A percentile compares a stretch with the other conserved stretches of the same genome.
phyloP scores from a whole-genome alignment of 768 basidiomycete genomes.

The Amanita fuliginea region DNA sequence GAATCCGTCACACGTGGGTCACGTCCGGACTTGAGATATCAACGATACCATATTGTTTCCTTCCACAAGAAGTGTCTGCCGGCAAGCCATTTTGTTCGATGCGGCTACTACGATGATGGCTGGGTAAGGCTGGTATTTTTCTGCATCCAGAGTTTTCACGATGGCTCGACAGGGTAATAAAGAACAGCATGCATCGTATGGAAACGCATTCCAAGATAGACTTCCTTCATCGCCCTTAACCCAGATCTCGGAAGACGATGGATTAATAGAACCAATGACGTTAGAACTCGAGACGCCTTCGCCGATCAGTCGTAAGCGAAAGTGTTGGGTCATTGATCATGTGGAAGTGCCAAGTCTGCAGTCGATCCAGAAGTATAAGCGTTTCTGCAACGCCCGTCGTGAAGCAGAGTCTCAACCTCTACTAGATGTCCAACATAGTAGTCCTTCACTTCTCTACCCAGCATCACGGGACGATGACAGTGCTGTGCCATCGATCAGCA shows the following conservation, averaged over 20 bases:
- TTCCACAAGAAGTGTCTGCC: not conserved
- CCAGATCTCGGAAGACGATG: not conserved
- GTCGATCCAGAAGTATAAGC: not conserved
- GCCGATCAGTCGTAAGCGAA: not conserved
- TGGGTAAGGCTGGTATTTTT: slow-evolving; percentile 2
- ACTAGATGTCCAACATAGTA: not conserved
- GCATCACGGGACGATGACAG: not conserved
- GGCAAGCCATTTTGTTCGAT: not conserved
- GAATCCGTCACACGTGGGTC: not conserved
- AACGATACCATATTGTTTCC: not conserved
- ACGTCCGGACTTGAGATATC: slow-evolving; percentile 1
- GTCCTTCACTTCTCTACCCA: not conserved
- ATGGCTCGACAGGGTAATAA: not conserved
- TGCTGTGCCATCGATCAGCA: not conserved
- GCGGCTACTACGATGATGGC: slow-evolving; percentile 4
- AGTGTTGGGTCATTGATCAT: not conserved
- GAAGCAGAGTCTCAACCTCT: not conserved
- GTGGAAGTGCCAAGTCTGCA: not conserved
- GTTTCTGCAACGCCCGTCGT: not conserved
- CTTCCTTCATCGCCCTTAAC: not conserved
- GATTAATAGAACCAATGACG: not conserved
- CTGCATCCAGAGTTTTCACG: not conserved
- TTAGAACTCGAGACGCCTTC: not conserved
- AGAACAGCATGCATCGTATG: not conserved
- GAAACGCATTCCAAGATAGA: not conserved